Percentiles rank a stretch among this genome's conserved stretches.
Evolutionary conservation across 768 basidiomycete species (phyloP).

Genomic region (Xerocomellus amylosporus): DNA sequence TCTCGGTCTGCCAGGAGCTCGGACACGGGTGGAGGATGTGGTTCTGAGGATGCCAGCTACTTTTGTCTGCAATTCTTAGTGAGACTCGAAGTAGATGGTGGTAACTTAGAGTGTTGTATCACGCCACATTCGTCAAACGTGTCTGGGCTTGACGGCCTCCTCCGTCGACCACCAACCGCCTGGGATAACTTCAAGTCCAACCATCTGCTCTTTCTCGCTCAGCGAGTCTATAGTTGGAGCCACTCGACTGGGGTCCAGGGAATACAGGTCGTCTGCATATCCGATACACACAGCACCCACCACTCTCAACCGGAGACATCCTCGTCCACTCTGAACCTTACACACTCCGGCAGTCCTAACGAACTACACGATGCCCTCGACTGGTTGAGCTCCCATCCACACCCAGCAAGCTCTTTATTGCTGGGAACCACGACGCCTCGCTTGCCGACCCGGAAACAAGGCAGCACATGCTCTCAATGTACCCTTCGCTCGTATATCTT

Average conservation of each 20-base stretch:
- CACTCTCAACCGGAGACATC: constrained; percentile 5
- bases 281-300: constrained; percentile 10
- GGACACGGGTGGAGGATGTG: background rate
- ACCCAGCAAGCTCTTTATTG: constrained; percentile 8
- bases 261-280: constrained; percentile 5
- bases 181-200: too few species aligned
- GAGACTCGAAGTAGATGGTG: background rate
- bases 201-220: too few species aligned
- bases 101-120: too few species aligned
- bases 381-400: constrained; percentile 7
- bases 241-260: background rate
- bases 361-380: constrained; percentile 7
- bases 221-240: background rate
- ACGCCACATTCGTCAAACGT: too few species aligned
- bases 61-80: background rate
- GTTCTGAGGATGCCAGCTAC: background rate
- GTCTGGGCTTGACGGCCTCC: too few species aligned
- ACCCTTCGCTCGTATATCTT: constrained; percentile 9
- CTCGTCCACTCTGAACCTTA: constrained; percentile 6
- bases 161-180: too few species aligned
- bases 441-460: constrained; percentile 2
- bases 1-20: constrained; percentile 1
- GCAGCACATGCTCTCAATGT: background rate
- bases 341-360: background rate
- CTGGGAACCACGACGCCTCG: constrained; percentile 10